phyloP scores from a whole-genome alignment of 352 stramenopile species.

The Blastocystis sp. region DNA sequence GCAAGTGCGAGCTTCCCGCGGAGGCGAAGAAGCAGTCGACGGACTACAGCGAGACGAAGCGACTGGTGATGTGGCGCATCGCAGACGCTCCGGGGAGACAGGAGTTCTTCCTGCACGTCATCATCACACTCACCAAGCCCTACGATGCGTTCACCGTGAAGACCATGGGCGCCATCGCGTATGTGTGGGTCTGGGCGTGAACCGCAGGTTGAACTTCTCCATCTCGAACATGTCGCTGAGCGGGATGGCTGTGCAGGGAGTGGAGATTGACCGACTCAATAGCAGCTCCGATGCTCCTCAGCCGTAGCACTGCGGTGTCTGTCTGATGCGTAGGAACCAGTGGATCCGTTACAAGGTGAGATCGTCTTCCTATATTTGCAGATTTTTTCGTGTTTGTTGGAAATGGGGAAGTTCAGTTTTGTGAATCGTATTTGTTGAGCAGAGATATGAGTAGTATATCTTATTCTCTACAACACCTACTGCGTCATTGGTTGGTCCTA shows the following conservation, averaged over 20 bases:
- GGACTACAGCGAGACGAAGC: constrained; percentile 49
- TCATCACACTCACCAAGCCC: constrained; percentile 45
- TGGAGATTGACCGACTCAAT: background rate
- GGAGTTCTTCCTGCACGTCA: constrained; percentile 51
- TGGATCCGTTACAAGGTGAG: constrained; percentile 12
- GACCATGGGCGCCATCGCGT: constrained; percentile 26
- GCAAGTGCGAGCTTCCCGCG: constrained; percentile 3
- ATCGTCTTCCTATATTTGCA: constrained; percentile 12
- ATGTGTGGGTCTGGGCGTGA: background rate
- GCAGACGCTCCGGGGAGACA: background rate
- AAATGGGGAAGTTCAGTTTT: background rate
- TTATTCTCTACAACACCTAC: constrained; percentile 27
- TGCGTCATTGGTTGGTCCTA: constrained; percentile 37
- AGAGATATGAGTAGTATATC: constrained; percentile 33
- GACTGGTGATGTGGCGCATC: constrained; percentile 26
- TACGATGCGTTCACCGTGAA: constrained; percentile 28
- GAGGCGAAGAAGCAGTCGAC: constrained; percentile 33
- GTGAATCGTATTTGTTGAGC: background rate
- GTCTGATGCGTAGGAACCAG: background rate
- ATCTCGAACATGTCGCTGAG: constrained; percentile 41
- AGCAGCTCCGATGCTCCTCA: background rate
- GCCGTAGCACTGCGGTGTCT: background rate
- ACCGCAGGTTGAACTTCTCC: constrained; percentile 4
- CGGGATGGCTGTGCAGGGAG: background rate
- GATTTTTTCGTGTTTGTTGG: constrained; percentile 29